Conservation (phyloP, 495 filamentous ascomycete species). For the Alectoria sarmentosa region DNA sequence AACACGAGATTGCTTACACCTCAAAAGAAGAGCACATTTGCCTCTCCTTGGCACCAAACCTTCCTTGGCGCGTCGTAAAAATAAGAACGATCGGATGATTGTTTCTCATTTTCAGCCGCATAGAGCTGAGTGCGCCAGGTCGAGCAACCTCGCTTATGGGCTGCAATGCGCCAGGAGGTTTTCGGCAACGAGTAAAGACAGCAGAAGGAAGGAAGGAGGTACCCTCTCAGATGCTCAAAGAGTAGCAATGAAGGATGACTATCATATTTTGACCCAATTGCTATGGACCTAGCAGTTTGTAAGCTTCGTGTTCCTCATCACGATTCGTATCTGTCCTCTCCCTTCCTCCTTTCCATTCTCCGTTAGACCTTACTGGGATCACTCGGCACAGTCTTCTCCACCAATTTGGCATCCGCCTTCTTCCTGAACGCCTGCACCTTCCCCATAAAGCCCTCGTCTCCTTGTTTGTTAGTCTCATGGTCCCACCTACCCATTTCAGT, state of each 20-base stretch:
- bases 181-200: too few species aligned
- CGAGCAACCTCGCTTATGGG: too few species aligned
- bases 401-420: constrained; percentile 22
- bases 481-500: constrained; percentile 8
- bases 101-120: too few species aligned
- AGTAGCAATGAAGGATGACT: not conserved
- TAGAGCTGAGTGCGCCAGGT: too few species aligned
- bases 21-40: too few species aligned
- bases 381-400: constrained; percentile 19
- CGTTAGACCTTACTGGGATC: constrained; percentile 19
- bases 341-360: not conserved
- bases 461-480: constrained; percentile 18
- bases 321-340: not conserved
- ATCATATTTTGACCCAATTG: not conserved
- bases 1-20: too few species aligned
- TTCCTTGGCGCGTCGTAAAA: too few species aligned
- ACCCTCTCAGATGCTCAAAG: not conserved
- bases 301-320: not conserved
- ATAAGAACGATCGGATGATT: too few species aligned
- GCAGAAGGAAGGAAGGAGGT: too few species aligned
- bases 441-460: constrained; percentile 21
- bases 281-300: not conserved
- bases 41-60: too few species aligned
- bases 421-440: constrained; percentile 24
- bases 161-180: too few species aligned